A percentile compares a stretch with the other conserved stretches of the same genome.
phyloP scores from a whole-genome alignment of 108 stramenopile genomes.

The Cyclotella sp. region DNA sequence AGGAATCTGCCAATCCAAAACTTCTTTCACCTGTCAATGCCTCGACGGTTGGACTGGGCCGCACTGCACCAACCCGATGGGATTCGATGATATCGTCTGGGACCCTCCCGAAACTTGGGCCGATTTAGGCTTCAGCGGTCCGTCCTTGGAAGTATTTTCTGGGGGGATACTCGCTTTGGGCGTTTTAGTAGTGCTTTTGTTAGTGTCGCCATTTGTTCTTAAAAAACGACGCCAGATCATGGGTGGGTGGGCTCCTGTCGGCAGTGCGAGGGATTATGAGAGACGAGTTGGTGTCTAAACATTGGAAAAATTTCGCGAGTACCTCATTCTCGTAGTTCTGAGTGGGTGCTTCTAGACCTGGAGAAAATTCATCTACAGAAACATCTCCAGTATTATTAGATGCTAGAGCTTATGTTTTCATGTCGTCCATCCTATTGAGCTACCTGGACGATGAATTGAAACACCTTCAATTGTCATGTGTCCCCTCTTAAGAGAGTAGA shows the following conservation, averaged over 20 bases:
- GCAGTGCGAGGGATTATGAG: conserved; percentile 3
- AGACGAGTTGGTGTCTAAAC: conserved; percentile 8
- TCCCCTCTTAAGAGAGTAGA: too few species aligned
- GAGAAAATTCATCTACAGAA: too few species aligned
- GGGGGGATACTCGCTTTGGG: conserved; percentile 7
- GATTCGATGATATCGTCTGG: conserved; percentile 73
- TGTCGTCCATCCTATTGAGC: too few species aligned
- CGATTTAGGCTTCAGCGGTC: conserved; percentile 76
- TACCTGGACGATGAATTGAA: too few species aligned
- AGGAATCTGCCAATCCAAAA: conserved; percentile 61
- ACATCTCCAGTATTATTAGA: too few species aligned
- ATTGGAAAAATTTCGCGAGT: not conserved
- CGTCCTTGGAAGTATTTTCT: conserved; percentile 19
- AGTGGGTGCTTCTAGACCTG: too few species aligned
- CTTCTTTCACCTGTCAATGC: conserved; percentile 74
- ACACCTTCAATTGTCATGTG: too few species aligned
- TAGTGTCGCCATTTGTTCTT: conserved; percentile 24
- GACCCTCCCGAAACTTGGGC: conserved; percentile 70
- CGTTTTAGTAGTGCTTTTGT: conserved; percentile 10
- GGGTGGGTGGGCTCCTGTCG: conserved; percentile 18
- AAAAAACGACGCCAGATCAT: conserved; percentile 17
- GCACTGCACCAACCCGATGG: conserved; percentile 73
- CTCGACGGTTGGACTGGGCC: conserved; percentile 82
- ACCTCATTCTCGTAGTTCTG: too few species aligned
- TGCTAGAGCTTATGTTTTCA: too few species aligned